A percentile compares a stretch with the other conserved stretches of the same genome.
Conservation (phyloP, 495 filamentous ascomycete genomes). For the Hypoxylon intermedium region DNA sequence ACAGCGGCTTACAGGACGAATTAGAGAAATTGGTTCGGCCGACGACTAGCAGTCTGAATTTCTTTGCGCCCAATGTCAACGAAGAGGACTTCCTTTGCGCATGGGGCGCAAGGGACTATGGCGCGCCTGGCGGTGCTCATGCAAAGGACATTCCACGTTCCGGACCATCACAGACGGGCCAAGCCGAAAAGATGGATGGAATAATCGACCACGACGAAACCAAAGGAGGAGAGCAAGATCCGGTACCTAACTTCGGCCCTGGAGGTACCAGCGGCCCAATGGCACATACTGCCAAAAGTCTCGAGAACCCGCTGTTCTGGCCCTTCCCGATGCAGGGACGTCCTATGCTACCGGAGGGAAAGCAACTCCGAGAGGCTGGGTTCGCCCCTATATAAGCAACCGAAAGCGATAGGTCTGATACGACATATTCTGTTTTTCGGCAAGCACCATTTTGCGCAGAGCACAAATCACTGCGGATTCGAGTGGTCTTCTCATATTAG, state of each 20-base stretch:
- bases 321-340: conserved; percentile 62
- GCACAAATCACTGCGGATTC: too few relatives aligned
- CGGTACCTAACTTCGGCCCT: conserved; percentile 2
- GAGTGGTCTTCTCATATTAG: too few relatives aligned
- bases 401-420: background rate
- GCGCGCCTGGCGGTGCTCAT: conserved; percentile 10
- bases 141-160: conserved; percentile 11
- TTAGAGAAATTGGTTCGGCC: conserved; percentile 43
- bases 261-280: background rate
- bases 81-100: conserved; percentile 50
- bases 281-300: conserved; percentile 15
- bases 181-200: conserved; percentile 38
- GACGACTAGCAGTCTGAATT: conserved; percentile 56
- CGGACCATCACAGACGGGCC: conserved; percentile 5
- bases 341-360: conserved; percentile 55
- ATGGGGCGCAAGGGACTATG: conserved; percentile 35
- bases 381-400: conserved; percentile 49
- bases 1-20: conserved; percentile 27
- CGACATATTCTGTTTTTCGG: background rate
- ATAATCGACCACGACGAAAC: conserved; percentile 17
- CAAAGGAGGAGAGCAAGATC: conserved; percentile 27
- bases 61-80: conserved; percentile 57
- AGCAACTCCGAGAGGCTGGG: conserved; percentile 54
- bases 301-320: conserved; percentile 60
- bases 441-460: too few relatives aligned